These are phyloP conservation scores for Coemansia sp. DNA, from an alignment of 192 early-diverging fungal species.

Conservation along the genomic window DNA sequence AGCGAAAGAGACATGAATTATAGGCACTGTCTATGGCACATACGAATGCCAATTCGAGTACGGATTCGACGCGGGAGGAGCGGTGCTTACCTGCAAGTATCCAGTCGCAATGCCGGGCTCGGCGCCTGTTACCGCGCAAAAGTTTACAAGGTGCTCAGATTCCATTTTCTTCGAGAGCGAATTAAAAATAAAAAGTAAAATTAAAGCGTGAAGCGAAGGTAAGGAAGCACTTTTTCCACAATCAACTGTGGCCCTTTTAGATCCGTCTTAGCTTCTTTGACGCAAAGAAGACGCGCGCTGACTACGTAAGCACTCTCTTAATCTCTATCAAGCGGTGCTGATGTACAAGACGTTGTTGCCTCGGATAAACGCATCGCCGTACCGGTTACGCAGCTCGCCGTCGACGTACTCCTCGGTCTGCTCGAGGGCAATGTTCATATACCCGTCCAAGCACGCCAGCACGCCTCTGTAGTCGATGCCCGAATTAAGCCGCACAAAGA, in stretches of 20 bases:
- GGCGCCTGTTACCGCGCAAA: slow-evolving; percentile 76
- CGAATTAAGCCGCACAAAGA: slow-evolving; percentile 94
- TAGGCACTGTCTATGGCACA: too few relatives aligned
- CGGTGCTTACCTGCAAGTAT: slow-evolving; percentile 66
- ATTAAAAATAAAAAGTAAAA: slow-evolving; percentile 1
- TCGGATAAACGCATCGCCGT: slow-evolving; percentile 96
- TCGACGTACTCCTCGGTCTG: slow-evolving; percentile 96
- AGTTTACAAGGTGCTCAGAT: slow-evolving; percentile 50
- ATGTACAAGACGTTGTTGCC: slow-evolving; percentile 91
- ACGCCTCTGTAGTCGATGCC: slow-evolving; percentile 95
- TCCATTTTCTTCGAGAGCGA: slow-evolving; percentile 20
- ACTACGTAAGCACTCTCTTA: background rate
- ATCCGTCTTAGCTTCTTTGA: too few relatives aligned
- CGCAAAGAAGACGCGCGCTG: too few relatives aligned
- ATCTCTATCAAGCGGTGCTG: slow-evolving; percentile 51
- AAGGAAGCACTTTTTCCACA: too few relatives aligned
- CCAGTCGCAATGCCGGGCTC: slow-evolving; percentile 66
- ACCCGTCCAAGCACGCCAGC: slow-evolving; percentile 92
- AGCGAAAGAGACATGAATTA: too few relatives aligned
- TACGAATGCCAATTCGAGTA: background rate
- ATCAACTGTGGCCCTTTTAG: too few relatives aligned
- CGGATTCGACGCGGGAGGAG: background rate
- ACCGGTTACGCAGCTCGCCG: slow-evolving; percentile 90
- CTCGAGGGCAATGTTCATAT: slow-evolving; percentile 98
- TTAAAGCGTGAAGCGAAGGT: background rate